phyloP scores from a whole-genome alignment of 164 flowering plant genomes.

The Liriodendron chinense region DNA sequence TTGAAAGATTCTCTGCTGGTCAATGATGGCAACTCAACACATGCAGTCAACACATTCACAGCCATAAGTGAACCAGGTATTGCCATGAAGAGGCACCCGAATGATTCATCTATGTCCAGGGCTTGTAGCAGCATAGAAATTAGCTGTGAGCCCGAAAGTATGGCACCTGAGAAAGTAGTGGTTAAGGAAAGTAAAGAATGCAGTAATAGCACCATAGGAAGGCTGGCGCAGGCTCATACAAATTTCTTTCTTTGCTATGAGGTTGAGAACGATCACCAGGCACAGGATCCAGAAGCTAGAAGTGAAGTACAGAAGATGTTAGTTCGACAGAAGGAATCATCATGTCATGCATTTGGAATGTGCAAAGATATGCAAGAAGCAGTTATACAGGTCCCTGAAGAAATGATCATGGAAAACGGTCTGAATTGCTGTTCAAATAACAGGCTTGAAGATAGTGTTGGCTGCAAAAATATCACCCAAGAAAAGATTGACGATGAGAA shows the following conservation, averaged over 20 bases:
- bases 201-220: background rate
- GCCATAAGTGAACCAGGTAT: background rate
- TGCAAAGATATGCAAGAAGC: background rate
- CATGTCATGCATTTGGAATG: background rate
- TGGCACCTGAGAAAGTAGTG: background rate
- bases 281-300: constrained; percentile 2
- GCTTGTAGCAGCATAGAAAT: background rate
- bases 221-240: background rate
- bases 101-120: background rate
- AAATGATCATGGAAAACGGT: background rate
- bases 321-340: background rate
- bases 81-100: background rate
- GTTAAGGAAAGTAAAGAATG: background rate
- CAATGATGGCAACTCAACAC: constrained; percentile 1
- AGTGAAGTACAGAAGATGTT: constrained; percentile 1
- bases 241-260: background rate
- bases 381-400: background rate
- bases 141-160: background rate
- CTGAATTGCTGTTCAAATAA: background rate
- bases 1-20: background rate
- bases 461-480: background rate
- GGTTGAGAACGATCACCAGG: background rate
- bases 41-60: background rate
- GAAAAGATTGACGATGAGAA: background rate
- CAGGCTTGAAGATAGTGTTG: background rate